Base-by-base conservation (phyloP, 805 yeast species). In the Danielozyma ontarioensis region DNA sequence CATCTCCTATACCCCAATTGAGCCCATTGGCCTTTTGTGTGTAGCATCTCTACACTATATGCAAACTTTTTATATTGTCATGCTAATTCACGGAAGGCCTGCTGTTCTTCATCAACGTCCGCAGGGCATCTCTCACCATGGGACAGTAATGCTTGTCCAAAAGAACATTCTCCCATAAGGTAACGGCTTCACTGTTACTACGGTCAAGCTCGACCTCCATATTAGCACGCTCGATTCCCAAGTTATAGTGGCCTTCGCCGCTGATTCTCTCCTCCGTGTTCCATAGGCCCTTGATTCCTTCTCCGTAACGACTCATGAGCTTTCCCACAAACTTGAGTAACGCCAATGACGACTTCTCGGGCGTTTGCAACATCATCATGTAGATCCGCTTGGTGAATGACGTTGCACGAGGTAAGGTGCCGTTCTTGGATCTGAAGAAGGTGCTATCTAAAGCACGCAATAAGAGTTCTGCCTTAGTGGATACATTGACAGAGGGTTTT, bases 191-290 rank as follows among this genome's bases (percentile, higher is more conserved):
- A 2, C 95, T 74, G 50, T 93, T 89, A 45, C 84, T 67, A 53
- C 90, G 76, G 44, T 82, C 85, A 8, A 85, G 76, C 29, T 75
- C 79, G 5, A 66, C 63, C 33, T 62, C 67, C 32, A 53, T 42
- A 25, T 47, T 52, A 33, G 74, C 74, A 24, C 50, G 41, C 31
- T 78, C 87, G 44, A 80, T 67, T 17, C 77, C 74, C 51, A 82
- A 83, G 11, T 70, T 67, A 37, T 66, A 66, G 16, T 48, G 35
- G 5, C 72, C 72, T 30, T 96, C 97, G 37, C 90, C 88, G 25
- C 78, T 78, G 26, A 93, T 74, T 44, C 93, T 72, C 52, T 93
- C 98, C 30, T 88, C 96, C 1, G 96, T 85, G 15, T 86, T 78
- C 62, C 82, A 87, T 32, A 90, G 62, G 1, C 94, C 84, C 32